A percentile compares a stretch with the other conserved stretches of the same genome.
phyloP scores from a whole-genome alignment of 305 asterid species.

The Nicotiana rustica region DNA sequence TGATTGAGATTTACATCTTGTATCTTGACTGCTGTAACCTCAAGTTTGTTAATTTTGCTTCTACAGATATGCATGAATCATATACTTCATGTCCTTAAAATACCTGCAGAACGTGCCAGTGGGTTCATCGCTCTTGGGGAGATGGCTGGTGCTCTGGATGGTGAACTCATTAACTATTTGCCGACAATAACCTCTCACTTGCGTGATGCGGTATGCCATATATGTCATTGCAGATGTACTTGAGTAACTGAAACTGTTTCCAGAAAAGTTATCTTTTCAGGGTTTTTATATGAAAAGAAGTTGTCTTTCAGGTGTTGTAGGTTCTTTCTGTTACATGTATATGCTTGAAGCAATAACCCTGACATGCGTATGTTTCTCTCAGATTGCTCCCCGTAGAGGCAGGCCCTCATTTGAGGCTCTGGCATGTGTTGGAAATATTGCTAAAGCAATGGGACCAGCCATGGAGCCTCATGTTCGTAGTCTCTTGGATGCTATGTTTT shows the following conservation, averaged over 20 bases:
- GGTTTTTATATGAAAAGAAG: slow-evolving; percentile 1
- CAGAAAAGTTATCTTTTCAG: slow-evolving; percentile 23
- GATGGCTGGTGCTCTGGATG: slow-evolving; percentile 99
- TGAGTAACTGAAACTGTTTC: neutral
- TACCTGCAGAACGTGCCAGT: slow-evolving; percentile 96
- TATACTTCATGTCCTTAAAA: slow-evolving; percentile 93
- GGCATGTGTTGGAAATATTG: slow-evolving; percentile 98
- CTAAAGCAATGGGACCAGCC: slow-evolving; percentile 94
- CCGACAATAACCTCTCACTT: slow-evolving; percentile 96
- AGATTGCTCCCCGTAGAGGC: slow-evolving; percentile 99
- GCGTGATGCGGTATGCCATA: slow-evolving; percentile 88
- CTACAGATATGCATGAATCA: slow-evolving; percentile 98
- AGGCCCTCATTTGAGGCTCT: slow-evolving; percentile 94
- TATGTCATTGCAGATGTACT: slow-evolving; percentile 36
- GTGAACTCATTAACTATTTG: slow-evolving; percentile 95
- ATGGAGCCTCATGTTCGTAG: slow-evolving; percentile 88
- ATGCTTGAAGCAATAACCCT: slow-evolving; percentile 34
- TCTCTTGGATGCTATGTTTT: slow-evolving; percentile 94
- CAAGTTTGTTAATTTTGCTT: slow-evolving; percentile 41
- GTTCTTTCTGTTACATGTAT: slow-evolving; percentile 38
- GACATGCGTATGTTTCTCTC: slow-evolving; percentile 42
- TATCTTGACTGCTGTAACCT: slow-evolving; percentile 33
- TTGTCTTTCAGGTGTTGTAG: slow-evolving; percentile 24
- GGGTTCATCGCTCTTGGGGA: slow-evolving; percentile 99
- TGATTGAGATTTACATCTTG: slow-evolving; percentile 30